phyloP scores from a whole-genome alignment of 495 filamentous ascomycete genomes.

The Podospora anserina region DNA sequence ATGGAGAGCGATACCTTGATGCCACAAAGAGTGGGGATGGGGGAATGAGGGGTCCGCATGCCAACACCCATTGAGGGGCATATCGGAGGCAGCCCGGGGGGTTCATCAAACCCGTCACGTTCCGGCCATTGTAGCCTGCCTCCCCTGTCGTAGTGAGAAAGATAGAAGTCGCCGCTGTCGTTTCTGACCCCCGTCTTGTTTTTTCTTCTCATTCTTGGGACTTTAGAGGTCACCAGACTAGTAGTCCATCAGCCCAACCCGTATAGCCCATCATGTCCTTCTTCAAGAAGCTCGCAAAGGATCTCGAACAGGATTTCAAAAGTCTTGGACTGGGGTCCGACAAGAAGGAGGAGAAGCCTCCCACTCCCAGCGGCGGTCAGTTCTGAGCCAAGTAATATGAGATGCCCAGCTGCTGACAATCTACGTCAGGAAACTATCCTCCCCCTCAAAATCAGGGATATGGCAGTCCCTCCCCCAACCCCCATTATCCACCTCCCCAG shows the following conservation, averaged over 20 bases:
- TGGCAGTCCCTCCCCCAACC: slow-evolving; percentile 18
- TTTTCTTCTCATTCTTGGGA: neutral
- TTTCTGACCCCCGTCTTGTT: neutral
- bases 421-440: slow-evolving; percentile 14
- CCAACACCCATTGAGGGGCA: neutral
- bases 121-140: neutral
- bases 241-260: neutral
- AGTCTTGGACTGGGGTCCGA: slow-evolving; percentile 23
- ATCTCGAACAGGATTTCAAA: slow-evolving; percentile 23
- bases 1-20: neutral
- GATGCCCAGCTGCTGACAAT: neutral
- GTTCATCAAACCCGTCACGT: neutral
- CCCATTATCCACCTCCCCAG: slow-evolving; percentile 8
- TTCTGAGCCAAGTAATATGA: neutral
- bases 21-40: slow-evolving; percentile 2
- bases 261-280: slow-evolving; percentile 28
- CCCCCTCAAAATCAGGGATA: slow-evolving; percentile 22
- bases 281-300: slow-evolving; percentile 31
- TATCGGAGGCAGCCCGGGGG: neutral
- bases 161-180: neutral
- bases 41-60: neutral
- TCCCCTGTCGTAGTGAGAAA: neutral
- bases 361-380: slow-evolving; percentile 7
- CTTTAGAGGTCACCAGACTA: neutral
- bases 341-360: slow-evolving; percentile 20